phyloP scores from a whole-genome alignment of 768 basidiomycete genomes.

The Lactarius evosmus region DNA sequence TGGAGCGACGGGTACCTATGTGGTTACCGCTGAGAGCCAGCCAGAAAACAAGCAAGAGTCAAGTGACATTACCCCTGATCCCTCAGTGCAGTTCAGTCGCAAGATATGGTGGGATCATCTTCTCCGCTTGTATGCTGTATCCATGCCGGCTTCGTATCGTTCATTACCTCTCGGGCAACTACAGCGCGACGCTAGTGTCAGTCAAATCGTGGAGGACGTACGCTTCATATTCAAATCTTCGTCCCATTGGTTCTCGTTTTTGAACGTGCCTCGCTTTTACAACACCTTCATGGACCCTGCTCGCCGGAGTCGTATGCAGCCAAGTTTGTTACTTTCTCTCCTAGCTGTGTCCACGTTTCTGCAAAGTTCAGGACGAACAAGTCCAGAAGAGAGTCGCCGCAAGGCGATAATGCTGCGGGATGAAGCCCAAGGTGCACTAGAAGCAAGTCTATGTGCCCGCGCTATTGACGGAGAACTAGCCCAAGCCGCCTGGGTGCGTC shows the following conservation, averaged over 20 bases:
- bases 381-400: slow-evolving; percentile 48
- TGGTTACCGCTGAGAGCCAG: slow-evolving; percentile 3
- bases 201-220: slow-evolving; percentile 52
- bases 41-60: slow-evolving; percentile 17
- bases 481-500: slow-evolving; percentile 70
- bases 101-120: slow-evolving; percentile 81
- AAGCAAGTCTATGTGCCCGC: slow-evolving; percentile 65
- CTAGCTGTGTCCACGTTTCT: slow-evolving; percentile 67
- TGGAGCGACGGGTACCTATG: neutral
- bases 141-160: neutral
- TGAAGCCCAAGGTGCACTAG: slow-evolving; percentile 64
- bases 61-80: slow-evolving; percentile 40
- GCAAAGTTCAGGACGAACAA: slow-evolving; percentile 61
- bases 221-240: slow-evolving; percentile 62
- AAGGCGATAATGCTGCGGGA: slow-evolving; percentile 61
- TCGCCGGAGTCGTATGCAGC: slow-evolving; percentile 57
- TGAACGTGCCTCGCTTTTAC: slow-evolving; percentile 69
- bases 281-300: slow-evolving; percentile 53
- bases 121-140: slow-evolving; percentile 47
- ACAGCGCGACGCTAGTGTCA: slow-evolving; percentile 47
- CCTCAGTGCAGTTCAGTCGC: slow-evolving; percentile 63
- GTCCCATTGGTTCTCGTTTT: slow-evolving; percentile 71
- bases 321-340: slow-evolving; percentile 58
- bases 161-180: slow-evolving; percentile 35
- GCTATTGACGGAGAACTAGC: slow-evolving; percentile 74